A percentile compares a stretch with the other conserved stretches of the same genome.
Conservation (phyloP, 2,329 filamentous ascomycete species). For the Aspergillus spinulosporus region DNA sequence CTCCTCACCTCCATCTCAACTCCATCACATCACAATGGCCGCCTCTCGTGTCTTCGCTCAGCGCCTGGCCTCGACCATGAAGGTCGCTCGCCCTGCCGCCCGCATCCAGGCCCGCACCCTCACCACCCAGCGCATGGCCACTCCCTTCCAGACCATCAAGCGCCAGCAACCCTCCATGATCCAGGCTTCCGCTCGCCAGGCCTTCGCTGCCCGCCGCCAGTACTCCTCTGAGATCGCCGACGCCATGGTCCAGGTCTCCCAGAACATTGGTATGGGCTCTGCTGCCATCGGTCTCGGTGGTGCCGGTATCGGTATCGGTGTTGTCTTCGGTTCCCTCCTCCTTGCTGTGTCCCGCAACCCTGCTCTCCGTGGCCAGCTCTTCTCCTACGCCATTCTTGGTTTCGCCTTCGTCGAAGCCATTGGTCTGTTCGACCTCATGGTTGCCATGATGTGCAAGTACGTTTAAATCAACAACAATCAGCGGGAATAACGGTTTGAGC, state of each 20-base stretch:
- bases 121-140: conserved; percentile 44
- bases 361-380: conserved; percentile 90
- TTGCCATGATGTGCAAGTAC: conserved; percentile 93
- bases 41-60: conserved; percentile 74
- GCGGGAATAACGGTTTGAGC: neutral
- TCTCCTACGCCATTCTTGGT: conserved; percentile 93
- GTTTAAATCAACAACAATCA: conserved; percentile 46
- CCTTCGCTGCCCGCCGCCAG: conserved; percentile 61
- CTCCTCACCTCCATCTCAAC: conserved; percentile 38
- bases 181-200: conserved; percentile 65
- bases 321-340: conserved; percentile 88
- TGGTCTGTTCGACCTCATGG: conserved; percentile 80
- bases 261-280: conserved; percentile 86
- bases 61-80: conserved; percentile 68
- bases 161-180: conserved; percentile 69
- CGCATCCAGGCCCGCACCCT: conserved; percentile 67
- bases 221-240: conserved; percentile 84
- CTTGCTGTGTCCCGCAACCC: conserved; percentile 92
- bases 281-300: conserved; percentile 84
- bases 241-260: conserved; percentile 86
- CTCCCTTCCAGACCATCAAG: conserved; percentile 72
- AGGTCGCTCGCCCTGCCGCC: conserved; percentile 75
- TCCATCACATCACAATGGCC: conserved; percentile 66
- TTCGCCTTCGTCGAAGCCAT: conserved; percentile 90
- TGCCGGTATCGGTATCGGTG: conserved; percentile 76